Base-by-base conservation (phyloP, 2,329 filamentous ascomycete genomes). In the Cytospora leucostoma region DNA sequence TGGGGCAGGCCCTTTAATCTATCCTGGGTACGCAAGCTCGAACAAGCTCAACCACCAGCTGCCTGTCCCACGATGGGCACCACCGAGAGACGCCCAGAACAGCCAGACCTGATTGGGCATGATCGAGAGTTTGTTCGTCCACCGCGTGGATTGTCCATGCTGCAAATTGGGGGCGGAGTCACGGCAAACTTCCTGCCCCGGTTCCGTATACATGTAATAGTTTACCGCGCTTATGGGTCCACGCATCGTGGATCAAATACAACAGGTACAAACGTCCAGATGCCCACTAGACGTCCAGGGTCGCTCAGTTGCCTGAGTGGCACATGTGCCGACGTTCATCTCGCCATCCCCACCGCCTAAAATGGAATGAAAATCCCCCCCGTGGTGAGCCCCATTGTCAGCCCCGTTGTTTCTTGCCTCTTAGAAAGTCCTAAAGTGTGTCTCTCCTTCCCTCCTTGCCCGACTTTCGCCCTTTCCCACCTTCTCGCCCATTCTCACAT, bases 291-390 rank as follows among this genome's bases (percentile, higher is more conserved):
- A 27, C 27, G 27, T 27, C 53, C 53, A 56, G 61, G 61, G 55
- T 63, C 17, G 21, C 52, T 54, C 37, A 10, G 37, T 21, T 32
- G 38, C 34, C 33, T 56, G 53, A 58, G 49, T 61, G 59, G 51
- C 59, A 61, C 44, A 47, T 47, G 58, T 53, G 49, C 52, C 59
- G 63, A 53, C 33, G 52, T 63, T 63, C 64, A 38, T 63, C 61
- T 53, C 49, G 12, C 35, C 32, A 58, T 59, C 61, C 56, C 59
- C 58, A 52, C 57, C 61, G 33, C 64, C 64, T 37, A 59, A 64
- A 64, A 66, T 63, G 64, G 64, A 57, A 58, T 58, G 53, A 59
- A 57, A 50, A 32, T 59, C 61, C 53, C 37, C 58, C 47, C 54
- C 7, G 55, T 38, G 54, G 47, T 47, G 38, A 54, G 40, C 51